Evolutionary conservation across 2,329 filamentous ascomycete species (phyloP), one percentile per base, ranked within the genome.

Genomic region (Byssoonygena ceratinophila): DNA sequence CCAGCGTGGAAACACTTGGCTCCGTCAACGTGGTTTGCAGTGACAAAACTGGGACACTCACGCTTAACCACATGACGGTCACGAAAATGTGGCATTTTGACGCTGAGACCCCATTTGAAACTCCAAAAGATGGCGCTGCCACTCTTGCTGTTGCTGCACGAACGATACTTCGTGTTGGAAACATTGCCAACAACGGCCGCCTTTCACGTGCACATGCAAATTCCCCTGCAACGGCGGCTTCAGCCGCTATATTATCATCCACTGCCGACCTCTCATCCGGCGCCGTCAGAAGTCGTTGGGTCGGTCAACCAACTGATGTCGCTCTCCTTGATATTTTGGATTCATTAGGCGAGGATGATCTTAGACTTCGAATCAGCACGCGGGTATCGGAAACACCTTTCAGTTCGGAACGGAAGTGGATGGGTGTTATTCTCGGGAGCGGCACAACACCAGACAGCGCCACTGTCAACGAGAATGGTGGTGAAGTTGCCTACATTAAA

Each of bases 1-100:
- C 94, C 20, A 97, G 92, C 68, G 94, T 98, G 7, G 92, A 98
- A 68, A 98, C 92, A 0, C 73, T 98, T 4, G 94, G 94, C 7
- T 96, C 90, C n/a, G 92, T 98, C 54, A 98, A 97, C 63, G 90
- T 98, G n/a, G 88, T 98, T 5, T 98, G 94, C 73, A 96, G 89
- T 60, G 92, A 98, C 74, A 98, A 98, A 73, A 98, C 92, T 40
- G 88, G 91, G 29, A 98, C 92, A 1, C 73, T 98, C 55, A 98
- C 92, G 0, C 89, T 90, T 65, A 98, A 97, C 65, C 92, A 98
- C 66, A 97, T 98, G 92, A 94, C 92, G 0, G 89, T 89, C 0
- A 90, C 89, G 14, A 94, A 92, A 64, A 83, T 98, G 75, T 98
- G 92, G 92, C 87, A 91, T 66, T 94, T 94, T 67, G 87, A 89